These are phyloP conservation scores for Talaromyces sp. DNA, from an alignment of 2,329 filamentous ascomycete genomes.

Conservation along the genomic window DNA sequence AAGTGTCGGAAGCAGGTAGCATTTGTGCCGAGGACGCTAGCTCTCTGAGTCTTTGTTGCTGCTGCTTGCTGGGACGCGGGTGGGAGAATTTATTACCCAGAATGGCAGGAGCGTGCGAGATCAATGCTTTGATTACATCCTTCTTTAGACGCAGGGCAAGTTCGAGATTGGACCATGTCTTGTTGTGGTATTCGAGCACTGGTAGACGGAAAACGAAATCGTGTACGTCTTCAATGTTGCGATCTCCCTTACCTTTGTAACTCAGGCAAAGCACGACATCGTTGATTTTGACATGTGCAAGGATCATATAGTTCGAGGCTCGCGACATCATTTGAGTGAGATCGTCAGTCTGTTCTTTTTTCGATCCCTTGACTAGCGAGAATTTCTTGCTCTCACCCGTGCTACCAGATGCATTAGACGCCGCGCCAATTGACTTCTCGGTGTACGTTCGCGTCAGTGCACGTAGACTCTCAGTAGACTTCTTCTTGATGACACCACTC, in stretches of 20 bases:
- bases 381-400: slow-evolving; percentile 47
- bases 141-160: slow-evolving; percentile 89
- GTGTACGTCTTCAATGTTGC: slow-evolving; percentile 94
- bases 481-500: slow-evolving; percentile 34
- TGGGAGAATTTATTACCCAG: slow-evolving; percentile 96
- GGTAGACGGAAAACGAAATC: slow-evolving; percentile 96
- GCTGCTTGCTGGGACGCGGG: slow-evolving; percentile 75
- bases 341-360: slow-evolving; percentile 73
- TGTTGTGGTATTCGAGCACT: slow-evolving; percentile 93
- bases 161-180: slow-evolving; percentile 98
- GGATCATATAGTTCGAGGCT: slow-evolving; percentile 95
- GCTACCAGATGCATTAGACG: slow-evolving; percentile 27
- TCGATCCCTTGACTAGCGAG: slow-evolving; percentile 43
- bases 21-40: slow-evolving; percentile 70
- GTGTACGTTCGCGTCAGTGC: slow-evolving; percentile 34
- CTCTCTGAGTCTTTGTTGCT: slow-evolving; percentile 75
- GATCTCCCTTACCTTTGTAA: slow-evolving; percentile 93
- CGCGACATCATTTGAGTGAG: slow-evolving; percentile 94
- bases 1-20: slow-evolving; percentile 43
- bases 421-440: slow-evolving; percentile 34
- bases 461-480: slow-evolving; percentile 41
- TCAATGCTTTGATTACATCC: slow-evolving; percentile 87
- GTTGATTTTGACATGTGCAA: slow-evolving; percentile 90
- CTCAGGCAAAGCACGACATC: slow-evolving; percentile 92
- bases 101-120: slow-evolving; percentile 92